Evolutionary conservation across 2,329 filamentous ascomycete genomes (phyloP).

Genomic region (Alternaria postmessia): DNA sequence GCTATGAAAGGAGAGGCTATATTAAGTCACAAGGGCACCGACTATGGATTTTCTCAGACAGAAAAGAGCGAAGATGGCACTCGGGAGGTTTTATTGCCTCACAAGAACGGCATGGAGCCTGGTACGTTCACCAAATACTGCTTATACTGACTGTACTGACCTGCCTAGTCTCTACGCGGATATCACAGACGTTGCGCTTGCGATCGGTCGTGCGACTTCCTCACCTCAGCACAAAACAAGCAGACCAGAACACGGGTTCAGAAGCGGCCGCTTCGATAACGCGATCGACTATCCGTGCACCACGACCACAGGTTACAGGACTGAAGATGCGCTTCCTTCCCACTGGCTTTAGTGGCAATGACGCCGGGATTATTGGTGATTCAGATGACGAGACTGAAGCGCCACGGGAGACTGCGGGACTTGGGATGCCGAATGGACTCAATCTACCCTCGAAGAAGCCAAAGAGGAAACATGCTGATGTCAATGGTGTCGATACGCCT

Average conservation of each 20-base stretch:
- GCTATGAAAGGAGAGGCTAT: conserved; percentile 62
- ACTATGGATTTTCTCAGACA: conserved; percentile 67
- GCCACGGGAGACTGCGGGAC: conserved; percentile 35
- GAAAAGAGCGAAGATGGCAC: conserved; percentile 61
- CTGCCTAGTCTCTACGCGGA: conserved; percentile 34
- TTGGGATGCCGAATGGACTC: conserved; percentile 34
- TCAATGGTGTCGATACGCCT: conserved; percentile 35
- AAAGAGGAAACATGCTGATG: conserved; percentile 52
- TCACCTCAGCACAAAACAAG: conserved; percentile 52
- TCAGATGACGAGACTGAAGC: conserved; percentile 56
- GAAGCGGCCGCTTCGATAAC: conserved; percentile 54
- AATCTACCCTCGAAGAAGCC: conserved; percentile 39
- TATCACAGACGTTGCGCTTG: conserved; percentile 70
- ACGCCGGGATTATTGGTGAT: conserved; percentile 53
- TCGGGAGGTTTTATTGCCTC: conserved; percentile 69
- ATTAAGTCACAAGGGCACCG: conserved; percentile 68
- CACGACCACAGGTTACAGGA: conserved; percentile 72
- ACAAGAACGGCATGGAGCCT: conserved; percentile 63
- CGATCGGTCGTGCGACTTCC: conserved; percentile 68
- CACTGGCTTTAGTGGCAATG: conserved; percentile 64
- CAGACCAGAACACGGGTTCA: conserved; percentile 51
- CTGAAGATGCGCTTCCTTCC: conserved; percentile 73
- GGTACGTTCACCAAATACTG: conserved; percentile 54
- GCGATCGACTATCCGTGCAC: conserved; percentile 59
- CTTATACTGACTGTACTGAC: conserved; percentile 15